phyloP scores from a whole-genome alignment of 2,329 filamentous ascomycete species.

The Venturia aucupariae region DNA sequence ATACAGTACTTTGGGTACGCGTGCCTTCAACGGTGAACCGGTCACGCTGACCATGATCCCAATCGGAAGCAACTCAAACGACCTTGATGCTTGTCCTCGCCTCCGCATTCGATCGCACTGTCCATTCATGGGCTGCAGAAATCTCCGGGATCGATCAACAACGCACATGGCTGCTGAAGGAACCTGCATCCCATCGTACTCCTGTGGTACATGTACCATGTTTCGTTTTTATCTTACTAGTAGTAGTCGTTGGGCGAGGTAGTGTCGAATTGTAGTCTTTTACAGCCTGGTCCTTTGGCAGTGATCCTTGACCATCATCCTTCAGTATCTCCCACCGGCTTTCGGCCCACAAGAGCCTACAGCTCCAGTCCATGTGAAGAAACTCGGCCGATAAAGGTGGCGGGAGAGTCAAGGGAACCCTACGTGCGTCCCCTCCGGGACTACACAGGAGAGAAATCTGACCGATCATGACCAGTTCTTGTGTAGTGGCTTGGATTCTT shows the following conservation, averaged over 20 bases:
- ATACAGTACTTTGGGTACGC: too few relatives aligned
- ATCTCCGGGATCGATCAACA: slow-evolving; percentile 2
- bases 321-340: not conserved
- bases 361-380: not conserved
- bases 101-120: slow-evolving; percentile 1
- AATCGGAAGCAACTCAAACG: not conserved
- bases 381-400: not conserved
- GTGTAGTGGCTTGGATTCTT: not conserved
- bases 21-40: not conserved
- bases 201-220: not conserved
- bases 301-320: not conserved
- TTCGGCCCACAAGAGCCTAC: not conserved
- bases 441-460: too few relatives aligned
- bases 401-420: not conserved
- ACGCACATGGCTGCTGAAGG: not conserved
- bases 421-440: not conserved
- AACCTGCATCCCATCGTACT: not conserved
- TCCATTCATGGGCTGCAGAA: not conserved
- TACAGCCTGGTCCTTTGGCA: not conserved
- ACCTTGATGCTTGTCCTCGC: slow-evolving; percentile 7
- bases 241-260: not conserved
- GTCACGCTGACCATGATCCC: not conserved
- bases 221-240: not conserved
- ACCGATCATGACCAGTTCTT: not conserved
- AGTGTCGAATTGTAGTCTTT: not conserved